Base-by-base conservation (phyloP, 345 rosid genomes). In the Trapa incisa region DNA sequence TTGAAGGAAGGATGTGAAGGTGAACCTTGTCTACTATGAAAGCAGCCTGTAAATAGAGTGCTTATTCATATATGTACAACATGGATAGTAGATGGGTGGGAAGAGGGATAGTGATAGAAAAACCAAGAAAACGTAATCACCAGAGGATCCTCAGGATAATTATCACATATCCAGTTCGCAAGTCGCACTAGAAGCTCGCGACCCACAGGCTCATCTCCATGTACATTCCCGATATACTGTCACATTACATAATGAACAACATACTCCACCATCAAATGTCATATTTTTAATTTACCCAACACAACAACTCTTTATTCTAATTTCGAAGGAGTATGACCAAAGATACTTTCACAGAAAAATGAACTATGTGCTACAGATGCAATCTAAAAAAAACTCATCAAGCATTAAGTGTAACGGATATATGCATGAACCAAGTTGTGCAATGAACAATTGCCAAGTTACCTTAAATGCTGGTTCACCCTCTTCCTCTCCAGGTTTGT, bases 401-500 rank as follows among this genome's bases (percentile, higher is more conserved):
- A 4, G 37, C 10, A 58, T 58, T 11, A 36, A 58, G 5, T 10
- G 22, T 2, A 54, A n/a, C 2, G 60, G 5, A 54, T 33, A 33
- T 58, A 58, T 32, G 63, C 63, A 32, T 2, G 33, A 6, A 32
- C 15, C 1, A 57, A 58, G 37, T 58, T 8, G 38, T 33, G 38
- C 11, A 1, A 16, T n/a, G 37, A 58, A 58, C 15, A 58, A 33
- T 41, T 42, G 12, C 6, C 64, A 22, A 77, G 16, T 77, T 71
- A 91, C 99, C 96, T 94, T 91, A 76, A 94, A 94, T 48, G 99
- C 96, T 77, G 97, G 99, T 79, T 94, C 85, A 68, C 89, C 85
- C 80, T 94, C 97, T 75, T 80, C 84, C 73, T 75, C 76, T 32
- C 97, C 89, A 42, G 97, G 99, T 66, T 70, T 86, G 84, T 91